Percentiles rank a stretch among this genome's conserved stretches.
phyloP scores from a whole-genome alignment of 2,329 filamentous ascomycete genomes.

The Endoconidiophora polonica region DNA sequence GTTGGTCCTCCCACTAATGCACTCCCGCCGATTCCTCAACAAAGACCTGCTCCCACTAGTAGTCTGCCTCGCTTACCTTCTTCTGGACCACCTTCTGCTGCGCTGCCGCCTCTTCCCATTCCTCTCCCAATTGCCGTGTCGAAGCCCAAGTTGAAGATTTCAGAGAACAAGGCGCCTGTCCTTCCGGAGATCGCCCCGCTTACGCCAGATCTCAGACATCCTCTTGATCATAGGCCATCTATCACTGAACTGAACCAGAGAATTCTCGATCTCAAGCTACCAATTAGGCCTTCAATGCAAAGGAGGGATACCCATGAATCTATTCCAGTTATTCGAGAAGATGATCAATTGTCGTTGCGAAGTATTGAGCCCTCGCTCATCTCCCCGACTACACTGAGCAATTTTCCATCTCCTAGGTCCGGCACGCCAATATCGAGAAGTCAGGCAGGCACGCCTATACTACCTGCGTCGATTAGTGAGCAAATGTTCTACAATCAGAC shows the following conservation, averaged over 20 bases:
- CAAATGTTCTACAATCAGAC: not conserved
- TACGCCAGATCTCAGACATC: not conserved
- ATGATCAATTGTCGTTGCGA: too few relatives aligned
- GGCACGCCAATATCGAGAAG: not conserved
- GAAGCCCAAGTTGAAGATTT: not conserved
- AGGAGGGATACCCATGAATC: too few relatives aligned
- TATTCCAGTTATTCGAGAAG: too few relatives aligned
- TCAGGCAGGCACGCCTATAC: not conserved
- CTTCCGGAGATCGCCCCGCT: not conserved
- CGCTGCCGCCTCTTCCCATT: conserved; percentile 5
- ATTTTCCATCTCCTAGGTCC: conserved; percentile 3
- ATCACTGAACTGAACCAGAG: too few relatives aligned
- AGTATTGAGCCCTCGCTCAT: too few relatives aligned
- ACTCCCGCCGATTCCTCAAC: not conserved
- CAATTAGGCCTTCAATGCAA: too few relatives aligned
- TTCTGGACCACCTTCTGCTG: conserved; percentile 2
- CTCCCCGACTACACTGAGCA: not conserved
- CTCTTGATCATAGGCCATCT: not conserved
- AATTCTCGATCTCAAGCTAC: too few relatives aligned
- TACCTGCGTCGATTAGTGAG: not conserved
- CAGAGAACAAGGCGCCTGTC: not conserved
- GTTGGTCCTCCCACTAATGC: not conserved
- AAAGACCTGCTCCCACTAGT: not conserved
- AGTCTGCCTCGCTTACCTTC: not conserved
- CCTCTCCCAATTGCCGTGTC: not conserved